phyloP scores from a whole-genome alignment of 2,329 filamentous ascomycete genomes.

The Plenodomus tracheiphilus region DNA sequence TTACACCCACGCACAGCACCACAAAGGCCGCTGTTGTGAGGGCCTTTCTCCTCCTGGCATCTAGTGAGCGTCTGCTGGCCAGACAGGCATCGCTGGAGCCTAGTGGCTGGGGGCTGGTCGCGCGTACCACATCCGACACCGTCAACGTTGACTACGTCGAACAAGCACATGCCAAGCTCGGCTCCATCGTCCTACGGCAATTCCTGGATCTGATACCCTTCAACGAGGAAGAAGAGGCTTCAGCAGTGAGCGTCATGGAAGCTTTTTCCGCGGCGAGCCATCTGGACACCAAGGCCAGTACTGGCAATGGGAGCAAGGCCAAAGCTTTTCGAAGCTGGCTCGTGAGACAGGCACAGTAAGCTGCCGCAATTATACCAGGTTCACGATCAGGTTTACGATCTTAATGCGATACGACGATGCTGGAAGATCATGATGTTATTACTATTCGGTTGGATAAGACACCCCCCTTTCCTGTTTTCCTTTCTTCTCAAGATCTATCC shows the following conservation, averaged over 20 bases:
- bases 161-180: constrained; percentile 30
- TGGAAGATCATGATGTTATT: background rate
- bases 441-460: background rate
- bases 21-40: constrained; percentile 24
- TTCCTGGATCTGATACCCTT: constrained; percentile 34
- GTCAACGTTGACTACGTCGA: constrained; percentile 25
- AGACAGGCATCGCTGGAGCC: constrained; percentile 24
- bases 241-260: constrained; percentile 26
- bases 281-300: constrained; percentile 26
- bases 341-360: constrained; percentile 6
- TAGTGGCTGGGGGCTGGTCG: constrained; percentile 32
- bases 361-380: background rate
- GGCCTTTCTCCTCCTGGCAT: constrained; percentile 30
- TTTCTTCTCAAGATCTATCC: background rate
- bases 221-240: constrained; percentile 19
- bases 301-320: constrained; percentile 22
- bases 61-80: constrained; percentile 30
- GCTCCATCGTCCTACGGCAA: constrained; percentile 28
- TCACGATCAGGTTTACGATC: background rate
- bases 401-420: background rate
- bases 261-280: constrained; percentile 33
- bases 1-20: constrained; percentile 19
- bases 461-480: background rate
- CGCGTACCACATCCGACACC: constrained; percentile 23
- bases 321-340: constrained; percentile 30